Percentiles rank a stretch among this genome's conserved stretches.
phyloP scores from a whole-genome alignment of 441 rosid genomes.

The Eutrema salsugineum region DNA sequence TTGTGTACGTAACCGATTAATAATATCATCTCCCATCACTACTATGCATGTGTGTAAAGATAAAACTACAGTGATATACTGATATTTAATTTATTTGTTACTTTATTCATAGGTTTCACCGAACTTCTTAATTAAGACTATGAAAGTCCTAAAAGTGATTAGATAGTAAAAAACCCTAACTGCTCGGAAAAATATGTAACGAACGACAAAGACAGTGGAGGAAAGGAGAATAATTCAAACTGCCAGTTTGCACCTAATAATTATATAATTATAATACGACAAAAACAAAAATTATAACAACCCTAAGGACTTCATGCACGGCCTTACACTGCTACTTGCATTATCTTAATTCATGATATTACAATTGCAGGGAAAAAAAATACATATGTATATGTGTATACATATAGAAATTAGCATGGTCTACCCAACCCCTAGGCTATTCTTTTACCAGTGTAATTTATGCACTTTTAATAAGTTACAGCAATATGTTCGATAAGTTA shows the following conservation, averaged over 20 bases:
- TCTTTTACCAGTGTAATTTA: not conserved
- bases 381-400: not conserved
- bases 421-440: not conserved
- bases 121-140: not conserved
- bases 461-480: not conserved
- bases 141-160: not conserved
- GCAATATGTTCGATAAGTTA: not conserved
- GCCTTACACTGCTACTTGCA: conserved; percentile 4
- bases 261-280: conserved; percentile 12
- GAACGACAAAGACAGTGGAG: conserved; percentile 23
- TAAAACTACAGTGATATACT: not conserved
- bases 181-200: conserved; percentile 22
- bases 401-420: not conserved
- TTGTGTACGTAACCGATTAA: not conserved
- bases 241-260: conserved; percentile 27
- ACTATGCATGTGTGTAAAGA: not conserved
- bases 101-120: conserved; percentile 2
- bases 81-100: not conserved
- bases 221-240: conserved; percentile 16
- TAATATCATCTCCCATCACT: not conserved
- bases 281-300: not conserved
- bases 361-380: not conserved
- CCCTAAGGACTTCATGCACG: conserved; percentile 27
- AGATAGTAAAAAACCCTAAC: conserved; percentile 12
- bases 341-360: not conserved